Base-by-base conservation (phyloP, 225 moss, liverwort and hornwort species). In the Polytrichum commune region DNA sequence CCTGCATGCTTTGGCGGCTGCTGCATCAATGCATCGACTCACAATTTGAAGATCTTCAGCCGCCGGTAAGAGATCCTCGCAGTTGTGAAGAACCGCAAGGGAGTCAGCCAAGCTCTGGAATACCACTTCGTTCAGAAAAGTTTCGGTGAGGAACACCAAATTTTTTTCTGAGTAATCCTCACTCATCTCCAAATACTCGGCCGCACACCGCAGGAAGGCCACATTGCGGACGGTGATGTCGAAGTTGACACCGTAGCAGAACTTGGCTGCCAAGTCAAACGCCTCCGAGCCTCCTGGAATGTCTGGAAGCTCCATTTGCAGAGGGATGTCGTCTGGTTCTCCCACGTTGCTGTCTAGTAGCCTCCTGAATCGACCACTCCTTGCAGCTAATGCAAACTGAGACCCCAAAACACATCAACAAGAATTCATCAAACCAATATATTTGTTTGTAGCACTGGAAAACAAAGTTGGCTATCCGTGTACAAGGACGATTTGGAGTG, bases 261-360 rank as follows among this genome's bases (percentile, higher is more conserved):
- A 86, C 64, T 80, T 86, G 63, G 82, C 85, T 69, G 82, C 82
- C 77, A 86, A 46, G 33, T 86, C 79, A 53, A 86, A 86, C 55
- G 82, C 85, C 62, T 77, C 85, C 8, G 77, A 70, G 23, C 85
- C 82, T 0, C 85, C 85, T 33, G 85, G 82, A 35, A 86, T 29
- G 58, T 86, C 79, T 3, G 77, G 0, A 35, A 86, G 71, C 67
- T 76, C 66, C 20, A 86, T 27, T 18, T 74, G 77, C 66, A 68
- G 10, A 53, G 65, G 27, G 10, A 68, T 74, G 24, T 80, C 79
- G 22, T 6, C 65, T 46, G 46, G 8, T 3, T 46, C 46, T 7
- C 77, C 77, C 18, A 69, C 68, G 35, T 72, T 74, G 61, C 58
- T 6, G 26, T 76, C 69, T 20, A 77, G 26, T 27, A 80, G 69